Percentiles rank a stretch among this genome's conserved stretches.
phyloP scores from a whole-genome alignment of 2,329 filamentous ascomycete genomes.

The Xylariales sp. region DNA sequence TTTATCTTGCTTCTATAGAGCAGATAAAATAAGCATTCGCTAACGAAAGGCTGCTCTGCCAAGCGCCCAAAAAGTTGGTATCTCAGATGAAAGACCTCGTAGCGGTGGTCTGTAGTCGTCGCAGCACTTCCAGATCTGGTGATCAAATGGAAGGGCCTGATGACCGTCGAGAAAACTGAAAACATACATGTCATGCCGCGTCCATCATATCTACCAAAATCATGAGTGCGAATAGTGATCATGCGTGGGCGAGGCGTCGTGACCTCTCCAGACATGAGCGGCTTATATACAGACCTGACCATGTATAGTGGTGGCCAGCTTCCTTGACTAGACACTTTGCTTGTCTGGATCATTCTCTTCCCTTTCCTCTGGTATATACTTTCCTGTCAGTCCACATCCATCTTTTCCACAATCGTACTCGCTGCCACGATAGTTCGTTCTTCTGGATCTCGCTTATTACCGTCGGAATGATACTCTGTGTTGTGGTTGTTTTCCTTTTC shows the following conservation, averaged over 20 bases:
- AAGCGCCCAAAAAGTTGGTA: slow-evolving; percentile 11
- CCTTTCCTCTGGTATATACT: slow-evolving; percentile 12
- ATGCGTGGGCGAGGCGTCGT: slow-evolving; percentile 1
- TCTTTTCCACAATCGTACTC: slow-evolving; percentile 51
- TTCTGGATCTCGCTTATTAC: slow-evolving; percentile 47
- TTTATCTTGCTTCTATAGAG: slow-evolving; percentile 11
- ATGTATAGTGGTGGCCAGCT: slow-evolving; percentile 3
- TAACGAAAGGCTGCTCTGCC: slow-evolving; percentile 2
- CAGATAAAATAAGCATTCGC: slow-evolving; percentile 1
- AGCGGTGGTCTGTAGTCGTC: neutral
- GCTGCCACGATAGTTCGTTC: slow-evolving; percentile 52
- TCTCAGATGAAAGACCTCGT: slow-evolving; percentile 1
- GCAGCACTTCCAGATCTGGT: slow-evolving; percentile 1
- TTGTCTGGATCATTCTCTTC: slow-evolving; percentile 3
- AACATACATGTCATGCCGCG: slow-evolving; percentile 23
- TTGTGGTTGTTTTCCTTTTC: slow-evolving; percentile 46
- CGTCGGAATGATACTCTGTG: slow-evolving; percentile 48
- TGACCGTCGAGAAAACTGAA: slow-evolving; percentile 4
- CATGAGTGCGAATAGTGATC: slow-evolving; percentile 10
- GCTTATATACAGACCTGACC: slow-evolving; percentile 18
- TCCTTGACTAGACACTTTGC: slow-evolving; percentile 3
- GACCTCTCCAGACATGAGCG: neutral
- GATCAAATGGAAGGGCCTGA: slow-evolving; percentile 6
- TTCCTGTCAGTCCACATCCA: slow-evolving; percentile 51
- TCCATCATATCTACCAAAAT: slow-evolving; percentile 31